phyloP scores from a whole-genome alignment of 805 yeast genomes.

The Spathaspora arborariae region DNA sequence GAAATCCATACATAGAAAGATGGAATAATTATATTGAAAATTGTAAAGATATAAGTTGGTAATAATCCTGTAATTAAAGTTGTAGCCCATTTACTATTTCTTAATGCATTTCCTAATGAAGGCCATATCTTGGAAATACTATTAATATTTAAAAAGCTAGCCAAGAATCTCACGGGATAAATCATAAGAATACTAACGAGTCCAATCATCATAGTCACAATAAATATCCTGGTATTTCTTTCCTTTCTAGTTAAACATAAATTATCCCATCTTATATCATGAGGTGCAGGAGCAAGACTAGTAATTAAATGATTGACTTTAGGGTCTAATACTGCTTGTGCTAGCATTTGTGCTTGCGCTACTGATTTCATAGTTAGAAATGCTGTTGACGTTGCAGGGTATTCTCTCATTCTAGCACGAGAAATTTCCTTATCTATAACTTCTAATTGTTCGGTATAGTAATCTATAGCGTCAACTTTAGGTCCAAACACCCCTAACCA shows the following conservation, averaged over 20 bases:
- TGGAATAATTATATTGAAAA: conserved; percentile 80
- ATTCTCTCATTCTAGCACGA: conserved; percentile 62
- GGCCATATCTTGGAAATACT: conserved; percentile 84
- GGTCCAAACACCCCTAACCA: conserved; percentile 62
- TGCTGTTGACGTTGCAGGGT: conserved; percentile 84
- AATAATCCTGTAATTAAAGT: conserved; percentile 80
- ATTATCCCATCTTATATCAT: conserved; percentile 91
- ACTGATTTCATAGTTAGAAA: conserved; percentile 94
- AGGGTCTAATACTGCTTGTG: conserved; percentile 93
- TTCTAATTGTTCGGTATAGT: conserved; percentile 64
- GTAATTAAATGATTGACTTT: conserved; percentile 80
- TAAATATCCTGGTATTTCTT: conserved; percentile 58
- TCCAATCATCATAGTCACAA: conserved; percentile 65
- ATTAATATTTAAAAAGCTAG: conserved; percentile 75
- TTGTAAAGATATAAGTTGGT: conserved; percentile 87
- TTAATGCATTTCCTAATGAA: conserved; percentile 62
- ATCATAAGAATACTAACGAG: conserved; percentile 68
- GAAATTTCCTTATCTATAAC: conserved; percentile 67
- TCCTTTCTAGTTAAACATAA: conserved; percentile 76
- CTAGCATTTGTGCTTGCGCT: conserved; percentile 94
- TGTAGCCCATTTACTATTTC: conserved; percentile 65
- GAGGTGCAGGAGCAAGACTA: conserved; percentile 90
- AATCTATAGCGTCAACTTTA: conserved; percentile 76
- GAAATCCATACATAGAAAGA: conserved; percentile 83
- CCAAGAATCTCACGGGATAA: conserved; percentile 80